A percentile compares a stretch with the other conserved stretches of the same genome.
Evolutionary conservation across 257 asterid species (phyloP).

Genomic region (Jaltomata sinuosa): DNA sequence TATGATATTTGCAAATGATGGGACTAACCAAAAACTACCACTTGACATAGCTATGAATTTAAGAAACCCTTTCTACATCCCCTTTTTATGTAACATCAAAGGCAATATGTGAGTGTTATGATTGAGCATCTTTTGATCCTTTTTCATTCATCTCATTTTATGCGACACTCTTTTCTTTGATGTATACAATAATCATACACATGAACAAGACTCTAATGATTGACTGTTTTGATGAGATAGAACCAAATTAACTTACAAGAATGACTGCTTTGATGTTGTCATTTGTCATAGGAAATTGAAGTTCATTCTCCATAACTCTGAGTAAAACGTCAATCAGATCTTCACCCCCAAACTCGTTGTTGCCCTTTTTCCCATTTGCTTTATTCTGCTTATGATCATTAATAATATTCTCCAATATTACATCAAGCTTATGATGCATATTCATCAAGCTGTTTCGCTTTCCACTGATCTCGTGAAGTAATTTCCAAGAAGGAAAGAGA

Average conservation of each 20-base stretch:
- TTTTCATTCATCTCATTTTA: too few relatives aligned
- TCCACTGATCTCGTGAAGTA: background rate
- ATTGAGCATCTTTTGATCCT: too few relatives aligned
- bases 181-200: too few relatives aligned
- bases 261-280: constrained; percentile 5
- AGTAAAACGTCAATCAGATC: constrained; percentile 2
- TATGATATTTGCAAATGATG: background rate
- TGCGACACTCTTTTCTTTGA: too few relatives aligned
- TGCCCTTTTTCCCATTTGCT: background rate
- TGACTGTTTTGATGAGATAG: background rate
- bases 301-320: background rate
- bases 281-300: background rate
- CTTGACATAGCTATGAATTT: background rate
- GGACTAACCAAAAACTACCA: background rate
- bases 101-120: too few relatives aligned
- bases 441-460: background rate
- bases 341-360: background rate
- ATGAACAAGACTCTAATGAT: background rate
- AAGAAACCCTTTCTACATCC: background rate
- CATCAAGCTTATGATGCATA: background rate
- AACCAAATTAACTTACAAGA: background rate
- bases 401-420: background rate
- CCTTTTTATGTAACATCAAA: background rate
- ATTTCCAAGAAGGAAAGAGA: background rate
- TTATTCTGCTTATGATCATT: background rate